Percentiles rank a stretch among this genome's conserved stretches.
Evolutionary conservation across 305 asterid species (phyloP).

Genomic region (Ajuga reptans): DNA sequence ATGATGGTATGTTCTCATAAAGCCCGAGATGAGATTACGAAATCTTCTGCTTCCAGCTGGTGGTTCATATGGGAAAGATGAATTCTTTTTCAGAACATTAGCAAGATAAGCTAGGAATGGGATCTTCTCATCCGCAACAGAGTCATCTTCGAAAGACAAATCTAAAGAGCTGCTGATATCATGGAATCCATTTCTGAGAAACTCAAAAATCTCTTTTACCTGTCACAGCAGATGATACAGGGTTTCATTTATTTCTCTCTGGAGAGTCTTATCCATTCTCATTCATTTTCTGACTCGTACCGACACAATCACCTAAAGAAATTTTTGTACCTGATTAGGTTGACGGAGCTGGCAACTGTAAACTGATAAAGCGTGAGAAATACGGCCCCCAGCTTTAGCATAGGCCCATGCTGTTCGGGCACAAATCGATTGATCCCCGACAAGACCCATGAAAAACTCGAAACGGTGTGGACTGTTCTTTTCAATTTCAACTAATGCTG

Average conservation of each 20-base stretch:
- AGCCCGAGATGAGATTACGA: constrained; percentile 76
- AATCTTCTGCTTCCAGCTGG: constrained; percentile 95
- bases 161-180: constrained; percentile 91
- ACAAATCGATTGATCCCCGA: constrained; percentile 90
- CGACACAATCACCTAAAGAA: constrained; percentile 12
- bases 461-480: constrained; percentile 94
- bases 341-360: constrained; percentile 88
- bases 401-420: constrained; percentile 99
- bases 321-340: constrained; percentile 62
- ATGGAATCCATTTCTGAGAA: constrained; percentile 75
- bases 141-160: constrained; percentile 84
- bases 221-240: constrained; percentile 43
- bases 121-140: constrained; percentile 97
- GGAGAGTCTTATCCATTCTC: neutral
- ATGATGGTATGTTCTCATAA: constrained; percentile 90
- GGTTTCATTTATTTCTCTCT: constrained; percentile 14
- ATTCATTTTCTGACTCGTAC: neutral
- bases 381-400: constrained; percentile 88
- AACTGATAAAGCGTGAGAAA: constrained; percentile 96
- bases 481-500: constrained; percentile 97
- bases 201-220: constrained; percentile 89
- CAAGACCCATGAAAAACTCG: constrained; percentile 99
- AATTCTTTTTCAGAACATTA: constrained; percentile 61
- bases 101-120: constrained; percentile 96
- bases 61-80: constrained; percentile 78